Base-by-base conservation (phyloP, 2,329 filamentous ascomycete genomes). In the Colletotrichum abscissum region DNA sequence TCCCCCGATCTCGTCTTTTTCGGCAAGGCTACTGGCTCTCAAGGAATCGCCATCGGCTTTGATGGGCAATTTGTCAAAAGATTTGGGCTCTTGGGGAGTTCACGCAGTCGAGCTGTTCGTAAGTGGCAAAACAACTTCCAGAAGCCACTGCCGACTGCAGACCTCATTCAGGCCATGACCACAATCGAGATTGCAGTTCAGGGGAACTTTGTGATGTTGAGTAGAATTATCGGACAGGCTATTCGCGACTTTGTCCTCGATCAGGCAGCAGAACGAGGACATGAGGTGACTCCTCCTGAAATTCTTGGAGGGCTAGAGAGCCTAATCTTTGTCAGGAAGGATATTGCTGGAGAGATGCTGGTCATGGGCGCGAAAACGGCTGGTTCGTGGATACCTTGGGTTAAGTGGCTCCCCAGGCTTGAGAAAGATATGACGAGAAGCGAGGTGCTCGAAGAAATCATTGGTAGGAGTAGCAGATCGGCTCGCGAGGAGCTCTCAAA, bases 1-100 rank as follows among this genome's bases (percentile, higher is more conserved):
- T 58, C 58, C 7, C 77, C 77, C 0, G 77, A 78, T 22, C 38
- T 78, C 1, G 77, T 77, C 58, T 77, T 78, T 38, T 78, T 78
- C 30, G 77, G 77, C 3, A 77, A 77, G 33, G 76, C 67, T 5
- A 57, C 30, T 0, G 63, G 66, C 6, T 59, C 57, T 1, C 73
- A 65, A 2, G 73, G 73, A 3, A 62, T 67, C 1, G 71, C 73
- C 5, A 49, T 75, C 0, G 22, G 30, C 4, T 75, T 75, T 19
- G 59, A 42, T 3, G 73, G 71, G 1, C 66, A 63, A 3, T 66
- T 74, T 4, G 8, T 75, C 11, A 59, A 28, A 9, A 59, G 5
- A 7, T 28, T 75, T 24, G 73, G 71, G 1, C 38, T 74, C 3
- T 35, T 56, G 1, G 67, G 35, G 2, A 28, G 22, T 16, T 55